Base-by-base conservation (phyloP, 2,329 filamentous ascomycete genomes). In the Aspergillus ochraceus region DNA sequence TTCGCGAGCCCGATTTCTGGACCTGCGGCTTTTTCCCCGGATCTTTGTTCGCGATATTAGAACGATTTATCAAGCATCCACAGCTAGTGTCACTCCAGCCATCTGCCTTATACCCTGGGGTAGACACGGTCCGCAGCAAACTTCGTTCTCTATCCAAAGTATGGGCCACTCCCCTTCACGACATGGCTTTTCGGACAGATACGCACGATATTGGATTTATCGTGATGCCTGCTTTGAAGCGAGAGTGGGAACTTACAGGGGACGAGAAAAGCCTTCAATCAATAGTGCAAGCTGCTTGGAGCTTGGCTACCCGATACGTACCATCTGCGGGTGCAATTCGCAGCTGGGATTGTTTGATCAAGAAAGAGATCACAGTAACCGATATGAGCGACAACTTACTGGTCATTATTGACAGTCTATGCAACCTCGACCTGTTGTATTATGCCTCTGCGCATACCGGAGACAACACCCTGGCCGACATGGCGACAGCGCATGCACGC, bases 181-280 rank as follows among this genome's bases (percentile, higher is more conserved):
- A 22, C 22, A 65, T 66, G 63, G 49, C 61, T 11, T 36, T 55
- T 20, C 77, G 81, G 29, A 84, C 75, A 10, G 80, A 84, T 57
- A 84, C 82, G 0, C 83, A 85, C 60, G 83, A 85, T 51, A 77
- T 85, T 62, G 81, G 81, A 0, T 85, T 85, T 62, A 84, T 85
- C 4, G 73, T 83, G 3, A 75, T 79, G 65, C 81, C 82, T 0
- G 76, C 80, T 0, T 62, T 84, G 2, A 74, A 77, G 19, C 69
- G 76, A 45, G 78, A 81, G 52, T 84, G 78, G 77, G 81, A 84
- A 56, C 66, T 83, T 4, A 78, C 74, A 11, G 60, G 62, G 3
- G 61, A 65, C 32, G 17, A 60, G 20, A n/a, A 30, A 4, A 66
- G 62, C 26, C 47, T 67, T 1, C 19, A 60, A 3, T 55, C 63